Evolutionary conservation across 768 basidiomycete genomes (phyloP), one percentile per base, ranked within the genome.

Genomic region (Podaxis sp.): DNA sequence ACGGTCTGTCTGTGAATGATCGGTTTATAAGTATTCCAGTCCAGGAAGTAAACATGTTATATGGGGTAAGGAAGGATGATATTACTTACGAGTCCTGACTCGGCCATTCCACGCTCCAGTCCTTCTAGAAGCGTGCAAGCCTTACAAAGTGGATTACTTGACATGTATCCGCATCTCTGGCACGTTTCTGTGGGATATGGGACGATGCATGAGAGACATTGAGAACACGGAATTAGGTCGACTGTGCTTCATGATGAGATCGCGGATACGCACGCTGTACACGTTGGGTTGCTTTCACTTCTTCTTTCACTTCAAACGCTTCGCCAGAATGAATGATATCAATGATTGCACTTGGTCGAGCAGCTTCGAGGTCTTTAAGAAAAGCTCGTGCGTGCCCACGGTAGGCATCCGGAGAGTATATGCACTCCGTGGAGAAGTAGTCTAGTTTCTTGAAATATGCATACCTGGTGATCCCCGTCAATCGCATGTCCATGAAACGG

Each of bases 361-460:
- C 90, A 0, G 90, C 93, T 77, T 99, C 97, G 13, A 99, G 81
- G 66, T 97, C 94, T 75, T 99, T 99, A 42, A 99, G 84, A 69
- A 99, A 96, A 0, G 86, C 87, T 53, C 97, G 84, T 1, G 97
- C 95, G 72, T 99, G 96, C 0, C 97, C 97, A 7, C 97, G 90
- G 73, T 99, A 99, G 4, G 97, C 97, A 72, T 98, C 97, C 8
- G 97, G 96, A 3, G 95, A 96, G 74, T 99, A 99, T 68, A 99
- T 98, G 74, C 97, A 99, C 72, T 99, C 97, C 7, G 96, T 99
- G 2, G 96, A 98, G 76, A 97, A 98, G 75, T 99, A 99, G 71
- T 98, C 96, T 22, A 99, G 82, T 75, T 98, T 97, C 80, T 96
- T 98, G 82, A 98, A 98, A 76, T 99, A 98, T 8, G 96, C 96